Evolutionary conservation across 2,329 filamentous ascomycete species (phyloP).

Genomic region (Trichoderma endophyticum): DNA sequence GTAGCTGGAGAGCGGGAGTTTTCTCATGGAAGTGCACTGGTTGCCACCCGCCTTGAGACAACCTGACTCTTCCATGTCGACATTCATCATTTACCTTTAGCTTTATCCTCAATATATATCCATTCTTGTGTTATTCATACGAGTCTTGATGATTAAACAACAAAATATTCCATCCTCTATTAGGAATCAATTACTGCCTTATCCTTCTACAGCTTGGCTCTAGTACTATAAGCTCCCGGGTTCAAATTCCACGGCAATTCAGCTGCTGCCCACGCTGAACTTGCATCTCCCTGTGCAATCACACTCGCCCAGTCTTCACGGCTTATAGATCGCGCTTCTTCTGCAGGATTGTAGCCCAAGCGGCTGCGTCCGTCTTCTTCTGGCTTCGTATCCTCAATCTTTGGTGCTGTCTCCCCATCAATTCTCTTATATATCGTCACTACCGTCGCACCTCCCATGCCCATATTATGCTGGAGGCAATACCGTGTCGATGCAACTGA

Average conservation of each 20-base stretch:
- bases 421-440: conserved; percentile 7
- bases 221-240: neutral
- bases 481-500: neutral
- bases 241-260: conserved; percentile 3
- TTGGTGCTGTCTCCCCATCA: neutral
- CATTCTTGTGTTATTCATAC: no score
- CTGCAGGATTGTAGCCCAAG: neutral
- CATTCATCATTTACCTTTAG: neutral
- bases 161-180: no score
- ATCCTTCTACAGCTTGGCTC: neutral
- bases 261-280: neutral
- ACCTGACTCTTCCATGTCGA: no score
- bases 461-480: conserved; percentile 3
- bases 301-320: neutral
- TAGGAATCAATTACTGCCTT: neutral
- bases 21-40: no score
- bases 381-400: neutral
- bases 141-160: no score
- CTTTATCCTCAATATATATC: neutral
- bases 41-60: no score
- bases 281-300: neutral
- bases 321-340: neutral
- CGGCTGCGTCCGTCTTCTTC: neutral
- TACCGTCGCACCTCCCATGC: neutral
- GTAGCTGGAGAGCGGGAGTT: no score